These are phyloP conservation scores for Thelonectria blattea DNA, from an alignment of 2,329 filamentous ascomycete species.

Conservation along the genomic window DNA sequence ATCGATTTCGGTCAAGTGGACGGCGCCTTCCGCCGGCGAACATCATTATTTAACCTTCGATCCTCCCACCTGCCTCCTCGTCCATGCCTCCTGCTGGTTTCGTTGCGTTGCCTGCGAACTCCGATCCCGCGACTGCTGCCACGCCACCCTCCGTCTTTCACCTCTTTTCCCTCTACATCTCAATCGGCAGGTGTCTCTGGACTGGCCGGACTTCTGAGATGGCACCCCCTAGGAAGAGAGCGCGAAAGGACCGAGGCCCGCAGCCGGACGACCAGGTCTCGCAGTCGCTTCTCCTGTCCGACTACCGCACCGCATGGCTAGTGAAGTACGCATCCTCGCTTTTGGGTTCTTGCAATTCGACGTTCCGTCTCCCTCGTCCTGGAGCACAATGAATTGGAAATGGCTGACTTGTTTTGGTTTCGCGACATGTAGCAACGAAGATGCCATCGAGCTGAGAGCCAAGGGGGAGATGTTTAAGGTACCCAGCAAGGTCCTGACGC, in stretches of 20 bases:
- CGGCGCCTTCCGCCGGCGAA: too few relatives aligned
- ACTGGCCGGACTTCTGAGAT: conserved; percentile 13
- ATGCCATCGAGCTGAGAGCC: conserved; percentile 39
- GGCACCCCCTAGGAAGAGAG: conserved; percentile 37
- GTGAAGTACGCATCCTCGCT: conserved; percentile 38
- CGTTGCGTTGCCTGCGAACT: not conserved
- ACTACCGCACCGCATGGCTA: conserved; percentile 44
- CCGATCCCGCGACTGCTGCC: not conserved
- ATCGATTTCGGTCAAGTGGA: too few relatives aligned
- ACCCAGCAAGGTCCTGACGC: conserved; percentile 40
- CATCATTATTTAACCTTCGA: too few relatives aligned
- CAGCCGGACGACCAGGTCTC: conserved; percentile 27
- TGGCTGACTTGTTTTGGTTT: not conserved
- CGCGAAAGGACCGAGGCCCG: conserved; percentile 23
- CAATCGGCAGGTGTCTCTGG: not conserved
- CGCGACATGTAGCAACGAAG: conserved; percentile 37
- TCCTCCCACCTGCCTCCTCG: too few relatives aligned
- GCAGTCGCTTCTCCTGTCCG: conserved; percentile 38
- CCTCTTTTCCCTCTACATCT: not conserved
- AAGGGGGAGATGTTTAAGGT: conserved; percentile 41
- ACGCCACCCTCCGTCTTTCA: not conserved
- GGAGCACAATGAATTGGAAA: not conserved
- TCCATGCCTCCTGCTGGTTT: not conserved
- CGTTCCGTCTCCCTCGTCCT: conserved; percentile 5
- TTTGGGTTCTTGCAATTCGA: conserved; percentile 6